Percentiles rank a stretch among this genome's conserved stretches.
Evolutionary conservation across 345 rosid genomes (phyloP).

Genomic region (Eucalyptus erythrocorys): DNA sequence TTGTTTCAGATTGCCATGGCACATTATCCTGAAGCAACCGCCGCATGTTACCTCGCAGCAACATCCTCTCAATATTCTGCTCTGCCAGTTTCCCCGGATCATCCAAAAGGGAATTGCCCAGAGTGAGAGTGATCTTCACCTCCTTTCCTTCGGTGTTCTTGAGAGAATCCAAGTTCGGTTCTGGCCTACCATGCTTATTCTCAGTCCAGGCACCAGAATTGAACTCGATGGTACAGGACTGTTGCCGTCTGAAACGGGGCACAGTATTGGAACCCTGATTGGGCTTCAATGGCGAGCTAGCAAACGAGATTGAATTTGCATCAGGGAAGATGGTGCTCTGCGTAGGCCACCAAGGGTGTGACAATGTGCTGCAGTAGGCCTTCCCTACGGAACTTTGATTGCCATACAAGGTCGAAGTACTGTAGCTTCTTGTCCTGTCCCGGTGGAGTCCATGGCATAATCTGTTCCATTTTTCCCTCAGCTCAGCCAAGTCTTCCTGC

Average conservation of each 20-base stretch:
- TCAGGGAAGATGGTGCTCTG: slow-evolving; percentile 31
- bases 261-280: slow-evolving; percentile 16
- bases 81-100: slow-evolving; percentile 20
- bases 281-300: slow-evolving; percentile 26
- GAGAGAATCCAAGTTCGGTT: slow-evolving; percentile 49
- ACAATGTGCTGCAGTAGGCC: slow-evolving; percentile 13
- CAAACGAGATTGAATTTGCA: slow-evolving; percentile 28
- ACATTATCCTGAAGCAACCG: slow-evolving; percentile 45
- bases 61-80: background rate
- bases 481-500: slow-evolving; percentile 46
- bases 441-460: slow-evolving; percentile 52
- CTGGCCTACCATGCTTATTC: slow-evolving; percentile 4
- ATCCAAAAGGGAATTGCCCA: slow-evolving; percentile 40
- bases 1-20: slow-evolving; percentile 58
- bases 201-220: slow-evolving; percentile 18
- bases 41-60: slow-evolving; percentile 1
- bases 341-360: slow-evolving; percentile 37
- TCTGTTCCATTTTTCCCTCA: slow-evolving; percentile 69
- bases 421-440: slow-evolving; percentile 4
- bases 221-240: slow-evolving; percentile 61
- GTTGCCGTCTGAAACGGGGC: slow-evolving; percentile 60
- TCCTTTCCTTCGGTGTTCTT: slow-evolving; percentile 47
- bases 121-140: slow-evolving; percentile 61
- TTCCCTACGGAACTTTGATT: slow-evolving; percentile 17
- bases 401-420: background rate